Evolutionary conservation across 148 eudicot genomes (phyloP), one percentile per base, ranked within the genome.

Genomic region (Fagopyrum homotropicum): DNA sequence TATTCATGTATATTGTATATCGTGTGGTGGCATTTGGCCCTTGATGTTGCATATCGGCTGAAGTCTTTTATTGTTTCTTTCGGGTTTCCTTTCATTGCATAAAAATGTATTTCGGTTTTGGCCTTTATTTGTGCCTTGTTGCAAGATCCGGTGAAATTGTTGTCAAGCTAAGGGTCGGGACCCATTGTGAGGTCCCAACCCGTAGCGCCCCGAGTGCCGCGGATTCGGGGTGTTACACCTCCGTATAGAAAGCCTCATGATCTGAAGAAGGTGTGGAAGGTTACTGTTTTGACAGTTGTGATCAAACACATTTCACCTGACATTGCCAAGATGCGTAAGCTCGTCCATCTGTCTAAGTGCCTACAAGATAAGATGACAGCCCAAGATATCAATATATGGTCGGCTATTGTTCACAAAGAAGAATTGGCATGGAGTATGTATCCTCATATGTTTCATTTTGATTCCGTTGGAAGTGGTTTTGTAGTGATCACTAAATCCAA

Each of bases 361-460:
- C 45, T 74, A 35, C 76, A 74, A 4, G 76, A 74, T 17, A 74
- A 74, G 61, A 74, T 74, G 76, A 55, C 76, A 9, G 76, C 76
- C 14, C 56, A 44, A 35, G 76, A 74, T n/a, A 74, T 16, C 16
- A 68, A 49, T 2, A 35, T 10, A 5, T 74, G 76, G 76, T 7
- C 22, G 51, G 76, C 76, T 30, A 45, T 74, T 26, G 26, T 74
- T 22, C 40, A 74, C 16, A 51, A 74, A 11, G 76, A 74, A 51
- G 76, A 74, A 35, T 56, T 56, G 50, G 76, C 51, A 40, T 7
- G 49, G 2, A 5, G 0, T 0, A 30, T 40, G 68, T 74, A 74
- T 57, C 76, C 76, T 55, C 35, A 74, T 9, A 6, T 16, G 66
- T 57, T 11, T 14, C 76, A 16, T 14, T 29, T 22, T 16, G 9